Evolutionary conservation across 2,329 filamentous ascomycete genomes (phyloP), one percentile per base, ranked within the genome.

Genomic region (Penicillium hordei): DNA sequence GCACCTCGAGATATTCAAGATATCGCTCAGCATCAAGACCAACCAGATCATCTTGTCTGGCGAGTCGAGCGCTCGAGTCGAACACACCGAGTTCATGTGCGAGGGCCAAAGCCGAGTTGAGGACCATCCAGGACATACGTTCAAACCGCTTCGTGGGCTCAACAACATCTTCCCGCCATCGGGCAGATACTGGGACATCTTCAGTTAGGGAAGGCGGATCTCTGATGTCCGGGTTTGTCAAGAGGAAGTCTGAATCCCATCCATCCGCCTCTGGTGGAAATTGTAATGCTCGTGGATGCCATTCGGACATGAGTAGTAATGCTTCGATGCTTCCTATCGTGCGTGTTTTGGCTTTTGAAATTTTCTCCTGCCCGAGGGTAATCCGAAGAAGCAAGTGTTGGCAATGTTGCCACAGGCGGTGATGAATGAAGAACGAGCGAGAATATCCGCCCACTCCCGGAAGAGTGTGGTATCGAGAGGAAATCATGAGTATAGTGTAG

Each of bases 321-420:
- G 38, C n/a, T 21, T 39, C 38, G 12, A 84, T 81, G 0, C 79
- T 79, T 0, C 81, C 81, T 17, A 81, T 68, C 0, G 77, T 79
- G 4, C 81, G 71, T 4, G 72, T 78, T 31, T 80, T 80, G 3
- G 78, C 76, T 49, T 78, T 80, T 1, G 78, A 79, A 1, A 73
- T 67, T 57, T 82, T 82, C 39, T 83, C 80, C 40, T 82, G 79
- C 0, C 81, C 81, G 6, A 82, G 75, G 60, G 81, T 80, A 13
- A 83, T 76, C 36, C 79, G 75, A 68, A 78, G 78, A 33, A 83
- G 75, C 21, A 83, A 75, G 50, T 79, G 75, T 44, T 83, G 78
- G 48, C 78, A 81, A 55, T 83, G 79, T 50, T 81, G 75, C 81
- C 81, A 83, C 5, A 83, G 64, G 4, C 80, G 69, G 29, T 81